Evolutionary conservation across 192 early-diverging fungal genomes (phyloP), one percentile per base, ranked within the genome.

Genomic region (Coemansia sp.): DNA sequence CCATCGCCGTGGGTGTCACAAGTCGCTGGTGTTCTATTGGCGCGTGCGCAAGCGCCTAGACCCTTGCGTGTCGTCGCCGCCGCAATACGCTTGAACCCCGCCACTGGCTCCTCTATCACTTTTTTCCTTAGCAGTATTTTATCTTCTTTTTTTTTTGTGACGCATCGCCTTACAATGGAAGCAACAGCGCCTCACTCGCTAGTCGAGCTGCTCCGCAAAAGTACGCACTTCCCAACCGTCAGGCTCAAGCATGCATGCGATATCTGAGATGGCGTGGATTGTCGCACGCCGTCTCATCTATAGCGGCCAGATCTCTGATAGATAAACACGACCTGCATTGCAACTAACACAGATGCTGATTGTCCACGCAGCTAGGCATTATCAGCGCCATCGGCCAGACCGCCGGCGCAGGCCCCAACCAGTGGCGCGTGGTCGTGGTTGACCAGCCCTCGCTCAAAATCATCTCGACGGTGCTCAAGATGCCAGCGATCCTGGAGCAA

Each of bases 381-480:
- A 67, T 82, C 65, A 41, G 19, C 36, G 74, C 80, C 25, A 82
- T 82, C 71, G 51, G 74, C 38, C 56, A 58, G 56, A 56, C 68
- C 29, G 68, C 60, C 10, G 64, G 62, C 4, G 71, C 35, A 38
- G 56, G 56, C n/a, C 59, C 68, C 20, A 73, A 59, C 68, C 74
- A 67, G 54, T 83, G 82, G 82, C 68, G 73, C 20, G 82, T 83
- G 17, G 82, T 83, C 5, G 73, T 83, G 27, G 82, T 77, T 53
- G 82, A 83, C 47, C 68, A 57, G 15, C 73, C 73, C 17, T 74
- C 82, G 43, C 76, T 83, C 60, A 75, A 73, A 22, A 73, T 83
- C 56, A 60, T 83, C 24, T 83, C 82, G 5, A 66, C 68, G 20
- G 71, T 78, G 46, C 76, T 83, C 31, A 75, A 79, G 63, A 78